Evolutionary conservation across 2,329 filamentous ascomycete species (phyloP).

Genomic region (Sclerotinia borealis): DNA sequence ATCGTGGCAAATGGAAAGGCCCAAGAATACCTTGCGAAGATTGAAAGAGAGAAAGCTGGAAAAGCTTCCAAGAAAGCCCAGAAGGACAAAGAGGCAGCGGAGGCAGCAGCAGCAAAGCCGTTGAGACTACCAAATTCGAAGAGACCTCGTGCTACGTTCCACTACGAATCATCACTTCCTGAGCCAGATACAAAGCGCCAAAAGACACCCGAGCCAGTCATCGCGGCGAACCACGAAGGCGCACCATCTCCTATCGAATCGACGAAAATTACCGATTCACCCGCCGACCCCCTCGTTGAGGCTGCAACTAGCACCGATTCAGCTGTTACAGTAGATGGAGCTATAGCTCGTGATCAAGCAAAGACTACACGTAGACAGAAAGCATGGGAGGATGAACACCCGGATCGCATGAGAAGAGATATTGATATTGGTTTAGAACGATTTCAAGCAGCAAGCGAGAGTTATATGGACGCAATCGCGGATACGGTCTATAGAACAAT

Average conservation of each 20-base stretch:
- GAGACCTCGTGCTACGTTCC: conserved; percentile 61
- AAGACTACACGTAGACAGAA: conserved; percentile 30
- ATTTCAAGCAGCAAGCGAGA: conserved; percentile 62
- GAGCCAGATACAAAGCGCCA: conserved; percentile 38
- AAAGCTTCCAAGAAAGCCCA: conserved; percentile 42
- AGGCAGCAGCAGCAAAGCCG: conserved; percentile 48
- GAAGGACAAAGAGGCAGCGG: conserved; percentile 44
- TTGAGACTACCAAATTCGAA: conserved; percentile 65
- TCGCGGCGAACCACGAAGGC: conserved; percentile 16
- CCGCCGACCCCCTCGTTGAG: conserved; percentile 15
- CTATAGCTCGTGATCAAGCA: conserved; percentile 24
- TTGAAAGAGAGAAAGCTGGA: conserved; percentile 66
- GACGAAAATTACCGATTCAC: not conserved
- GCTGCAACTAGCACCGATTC: conserved; percentile 13
- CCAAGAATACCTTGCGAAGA: conserved; percentile 74
- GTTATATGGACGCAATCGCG: conserved; percentile 76
- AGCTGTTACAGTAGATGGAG: conserved; percentile 20
- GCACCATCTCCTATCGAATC: conserved; percentile 15
- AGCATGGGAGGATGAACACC: conserved; percentile 31
- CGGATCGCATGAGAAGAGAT: conserved; percentile 56
- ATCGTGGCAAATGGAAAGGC: conserved; percentile 79
- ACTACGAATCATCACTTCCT: conserved; percentile 59
- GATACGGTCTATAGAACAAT: conserved; percentile 79
- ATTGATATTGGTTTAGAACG: conserved; percentile 74
- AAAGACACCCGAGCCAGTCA: conserved; percentile 32